Conservation (phyloP, 768 basidiomycete species). For the Botryobasidium botryosum region DNA sequence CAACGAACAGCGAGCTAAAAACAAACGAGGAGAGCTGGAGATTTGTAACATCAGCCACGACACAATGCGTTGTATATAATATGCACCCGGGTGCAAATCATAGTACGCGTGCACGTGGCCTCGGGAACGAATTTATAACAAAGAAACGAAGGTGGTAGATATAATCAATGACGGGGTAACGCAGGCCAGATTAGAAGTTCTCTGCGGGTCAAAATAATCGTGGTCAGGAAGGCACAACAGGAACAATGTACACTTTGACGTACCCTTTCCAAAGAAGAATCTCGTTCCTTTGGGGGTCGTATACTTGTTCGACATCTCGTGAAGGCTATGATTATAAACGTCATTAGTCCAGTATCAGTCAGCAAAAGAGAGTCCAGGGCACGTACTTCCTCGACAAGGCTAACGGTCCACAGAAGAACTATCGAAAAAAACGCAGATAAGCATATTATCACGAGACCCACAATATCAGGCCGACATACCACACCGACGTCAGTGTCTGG, state of each 20-base stretch:
- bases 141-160: too few relatives aligned
- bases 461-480: not conserved
- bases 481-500: constrained; percentile 82
- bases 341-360: constrained; percentile 2
- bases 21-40: not conserved
- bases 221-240: not conserved
- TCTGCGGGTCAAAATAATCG: too few relatives aligned
- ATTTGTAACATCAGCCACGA: not conserved
- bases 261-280: constrained; percentile 78
- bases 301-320: constrained; percentile 72
- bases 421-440: constrained; percentile 18
- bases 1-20: not conserved
- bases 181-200: too few relatives aligned
- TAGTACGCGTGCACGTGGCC: not conserved
- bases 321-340: constrained; percentile 26
- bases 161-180: too few relatives aligned
- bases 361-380: not conserved
- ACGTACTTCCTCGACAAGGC: constrained; percentile 37
- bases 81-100: not conserved
- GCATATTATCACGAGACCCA: not conserved
- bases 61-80: not conserved
- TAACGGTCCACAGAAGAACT: constrained; percentile 83
- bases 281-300: constrained; percentile 58
- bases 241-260: not conserved
- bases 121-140: too few relatives aligned